phyloP scores from a whole-genome alignment of 2,329 filamentous ascomycete species.

The Diaporthe caulivora region DNA sequence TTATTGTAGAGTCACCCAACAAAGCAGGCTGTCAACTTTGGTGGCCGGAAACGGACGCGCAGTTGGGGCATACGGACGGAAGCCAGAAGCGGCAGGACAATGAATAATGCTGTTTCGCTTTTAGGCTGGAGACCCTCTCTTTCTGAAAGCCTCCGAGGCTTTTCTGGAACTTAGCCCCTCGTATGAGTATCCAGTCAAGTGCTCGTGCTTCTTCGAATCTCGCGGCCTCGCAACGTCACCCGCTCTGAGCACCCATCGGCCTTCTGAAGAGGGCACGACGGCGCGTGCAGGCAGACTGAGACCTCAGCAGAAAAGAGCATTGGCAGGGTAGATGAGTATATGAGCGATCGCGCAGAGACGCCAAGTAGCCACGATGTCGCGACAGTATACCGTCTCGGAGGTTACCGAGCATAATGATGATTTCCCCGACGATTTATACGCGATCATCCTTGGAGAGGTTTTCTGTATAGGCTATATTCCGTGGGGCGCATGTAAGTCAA shows the following conservation, averaged over 20 bases:
- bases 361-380: neutral
- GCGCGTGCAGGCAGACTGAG: neutral
- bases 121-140: neutral
- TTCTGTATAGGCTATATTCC: neutral
- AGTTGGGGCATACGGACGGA: neutral
- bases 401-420: neutral
- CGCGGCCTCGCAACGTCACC: neutral
- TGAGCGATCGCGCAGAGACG: neutral
- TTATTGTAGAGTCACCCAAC: neutral
- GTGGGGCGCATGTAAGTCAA: neutral
- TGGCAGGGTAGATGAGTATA: neutral
- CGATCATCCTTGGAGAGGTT: neutral
- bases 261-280: neutral
- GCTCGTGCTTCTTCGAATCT: neutral
- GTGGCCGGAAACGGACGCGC: slow-evolving; percentile 33
- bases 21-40: neutral
- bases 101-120: slow-evolving; percentile 1
- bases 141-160: neutral
- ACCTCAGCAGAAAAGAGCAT: neutral
- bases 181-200: neutral
- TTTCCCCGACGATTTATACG: neutral
- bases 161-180: neutral
- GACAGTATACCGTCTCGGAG: neutral
- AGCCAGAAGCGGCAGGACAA: slow-evolving; percentile 16
- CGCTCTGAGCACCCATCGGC: neutral